Conservation (phyloP, 148 eudicot species). For the Rheum nobile region DNA sequence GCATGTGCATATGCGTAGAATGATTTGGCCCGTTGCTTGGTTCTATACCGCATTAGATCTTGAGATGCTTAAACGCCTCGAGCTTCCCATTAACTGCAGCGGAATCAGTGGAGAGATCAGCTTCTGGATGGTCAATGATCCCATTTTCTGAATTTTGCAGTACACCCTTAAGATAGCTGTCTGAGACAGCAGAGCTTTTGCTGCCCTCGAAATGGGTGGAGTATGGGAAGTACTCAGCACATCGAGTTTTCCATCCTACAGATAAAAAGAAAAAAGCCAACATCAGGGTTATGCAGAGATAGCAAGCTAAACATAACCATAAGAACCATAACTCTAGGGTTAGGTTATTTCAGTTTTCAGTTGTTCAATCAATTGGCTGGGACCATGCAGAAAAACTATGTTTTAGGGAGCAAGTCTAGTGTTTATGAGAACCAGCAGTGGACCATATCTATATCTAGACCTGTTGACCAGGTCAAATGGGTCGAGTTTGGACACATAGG, state of each 20-base stretch:
- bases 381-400: background rate
- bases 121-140: constrained; percentile 15
- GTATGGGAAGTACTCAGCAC: constrained; percentile 73
- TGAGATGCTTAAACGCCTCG: constrained; percentile 47
- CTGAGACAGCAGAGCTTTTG: constrained; percentile 50
- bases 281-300: background rate
- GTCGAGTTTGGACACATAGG: background rate
- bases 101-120: constrained; percentile 10
- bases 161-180: constrained; percentile 25
- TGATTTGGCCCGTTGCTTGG: background rate
- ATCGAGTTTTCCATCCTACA: constrained; percentile 75
- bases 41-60: constrained; percentile 18
- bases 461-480: background rate
- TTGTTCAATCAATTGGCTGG: background rate
- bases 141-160: constrained; percentile 37
- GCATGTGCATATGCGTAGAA: background rate
- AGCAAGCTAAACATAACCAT: background rate
- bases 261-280: background rate
- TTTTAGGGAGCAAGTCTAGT: background rate
- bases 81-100: constrained; percentile 49
- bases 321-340: background rate
- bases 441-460: background rate
- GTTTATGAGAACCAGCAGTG: background rate
- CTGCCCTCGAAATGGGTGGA: constrained; percentile 78
- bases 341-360: background rate